These are phyloP conservation scores for Geotrichum candidum DNA, from an alignment of 1,139 yeast genomes.

Conservation along the genomic window DNA sequence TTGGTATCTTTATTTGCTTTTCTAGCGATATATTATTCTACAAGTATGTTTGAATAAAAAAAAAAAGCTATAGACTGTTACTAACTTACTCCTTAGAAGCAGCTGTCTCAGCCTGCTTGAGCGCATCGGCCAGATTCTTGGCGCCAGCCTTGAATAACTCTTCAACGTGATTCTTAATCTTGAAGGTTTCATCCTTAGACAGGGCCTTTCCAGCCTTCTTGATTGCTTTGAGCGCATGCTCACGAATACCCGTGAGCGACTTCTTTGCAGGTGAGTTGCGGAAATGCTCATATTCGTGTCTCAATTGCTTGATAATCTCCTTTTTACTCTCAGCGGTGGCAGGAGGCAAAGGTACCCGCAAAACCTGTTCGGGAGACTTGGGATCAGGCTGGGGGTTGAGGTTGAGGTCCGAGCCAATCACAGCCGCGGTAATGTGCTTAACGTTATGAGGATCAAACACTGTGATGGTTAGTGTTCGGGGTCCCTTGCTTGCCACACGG, in stretches of 20 bases:
- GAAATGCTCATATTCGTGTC: conserved; percentile 57
- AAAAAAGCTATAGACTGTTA: too few relatives aligned
- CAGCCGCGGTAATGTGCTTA: conserved; percentile 62
- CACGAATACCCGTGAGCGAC: conserved; percentile 59
- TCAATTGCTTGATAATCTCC: conserved; percentile 50
- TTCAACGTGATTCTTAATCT: conserved; percentile 55
- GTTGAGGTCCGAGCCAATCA: conserved; percentile 62
- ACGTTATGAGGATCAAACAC: conserved; percentile 76
- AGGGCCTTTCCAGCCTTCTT: conserved; percentile 52
- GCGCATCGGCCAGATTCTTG: conserved; percentile 51
- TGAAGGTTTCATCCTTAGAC: conserved; percentile 39
- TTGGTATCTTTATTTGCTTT: too few relatives aligned
- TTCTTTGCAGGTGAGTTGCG: conserved; percentile 49
- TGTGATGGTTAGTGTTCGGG: conserved; percentile 58
- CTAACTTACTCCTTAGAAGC: conserved; percentile 9
- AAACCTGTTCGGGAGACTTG: conserved; percentile 55
- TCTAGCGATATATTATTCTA: too few relatives aligned
- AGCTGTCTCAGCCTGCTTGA: conserved; percentile 36
- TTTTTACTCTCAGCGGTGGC: conserved; percentile 63
- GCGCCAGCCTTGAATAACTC: conserved; percentile 58
- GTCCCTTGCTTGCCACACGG: conserved; percentile 67
- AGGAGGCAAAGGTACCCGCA: conserved; percentile 72
- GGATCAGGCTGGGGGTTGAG: conserved; percentile 76
- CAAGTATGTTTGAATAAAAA: too few relatives aligned
- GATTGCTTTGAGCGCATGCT: conserved; percentile 52